Evolutionary conservation across 192 early-diverging fungal species (phyloP).

Genomic region (Backusella tarrabulga): DNA sequence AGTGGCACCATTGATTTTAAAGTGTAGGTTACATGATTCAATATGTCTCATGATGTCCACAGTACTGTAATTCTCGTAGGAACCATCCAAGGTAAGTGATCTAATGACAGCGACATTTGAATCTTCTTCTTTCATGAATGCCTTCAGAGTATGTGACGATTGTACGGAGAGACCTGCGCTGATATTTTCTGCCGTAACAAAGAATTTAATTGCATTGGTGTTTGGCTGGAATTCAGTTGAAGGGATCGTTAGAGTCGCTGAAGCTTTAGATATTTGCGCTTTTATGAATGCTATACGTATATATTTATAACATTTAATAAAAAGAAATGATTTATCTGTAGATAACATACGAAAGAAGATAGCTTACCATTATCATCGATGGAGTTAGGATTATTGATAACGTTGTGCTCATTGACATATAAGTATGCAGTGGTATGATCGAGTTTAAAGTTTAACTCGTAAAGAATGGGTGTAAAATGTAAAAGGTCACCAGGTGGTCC

Average conservation of each 20-base stretch:
- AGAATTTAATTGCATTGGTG: conserved; percentile 51
- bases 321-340: background rate
- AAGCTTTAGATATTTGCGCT: conserved; percentile 33
- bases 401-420: conserved; percentile 75
- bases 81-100: conserved; percentile 45
- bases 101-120: conserved; percentile 45
- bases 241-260: conserved; percentile 46
- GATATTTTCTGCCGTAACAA: conserved; percentile 51
- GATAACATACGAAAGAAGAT: background rate
- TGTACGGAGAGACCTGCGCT: conserved; percentile 52
- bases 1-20: conserved; percentile 46
- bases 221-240: conserved; percentile 58
- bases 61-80: conserved; percentile 52
- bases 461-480: conserved; percentile 70
- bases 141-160: conserved; percentile 61
- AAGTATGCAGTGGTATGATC: conserved; percentile 54
- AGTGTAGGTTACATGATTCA: conserved; percentile 49
- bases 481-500: conserved; percentile 48
- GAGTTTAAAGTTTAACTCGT: conserved; percentile 53
- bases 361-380: conserved; percentile 69
- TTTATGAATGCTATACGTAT: conserved; percentile 16
- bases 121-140: conserved; percentile 55
- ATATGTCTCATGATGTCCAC: conserved; percentile 45
- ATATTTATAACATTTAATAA: background rate
- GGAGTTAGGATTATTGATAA: conserved; percentile 70